A percentile compares a stretch with the other conserved stretches of the same genome.
Conservation (phyloP, 2,329 filamentous ascomycete genomes). For the Colletotrichum higginsianum region DNA sequence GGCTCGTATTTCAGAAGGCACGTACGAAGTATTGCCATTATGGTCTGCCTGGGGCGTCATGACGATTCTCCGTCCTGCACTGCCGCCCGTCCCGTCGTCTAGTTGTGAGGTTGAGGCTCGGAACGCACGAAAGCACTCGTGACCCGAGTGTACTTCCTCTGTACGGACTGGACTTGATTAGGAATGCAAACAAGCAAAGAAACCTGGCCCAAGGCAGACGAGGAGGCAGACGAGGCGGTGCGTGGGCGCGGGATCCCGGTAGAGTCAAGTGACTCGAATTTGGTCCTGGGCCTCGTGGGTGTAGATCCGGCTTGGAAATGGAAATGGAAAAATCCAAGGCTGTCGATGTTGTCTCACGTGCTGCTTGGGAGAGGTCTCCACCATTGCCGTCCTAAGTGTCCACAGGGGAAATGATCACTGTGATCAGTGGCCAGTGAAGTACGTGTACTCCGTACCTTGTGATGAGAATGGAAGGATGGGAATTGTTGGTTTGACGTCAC, state of each 20-base stretch:
- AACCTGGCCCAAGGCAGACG: not conserved
- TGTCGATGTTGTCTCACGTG: constrained; percentile 32
- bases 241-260: constrained; percentile 1
- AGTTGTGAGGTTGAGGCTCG: constrained; percentile 5
- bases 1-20: constrained; percentile 1
- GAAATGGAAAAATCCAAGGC: constrained; percentile 13
- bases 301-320: not conserved
- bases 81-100: not conserved
- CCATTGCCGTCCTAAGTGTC: not conserved
- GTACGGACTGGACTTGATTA: too few relatives aligned
- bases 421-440: too few relatives aligned
- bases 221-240: constrained; percentile 24
- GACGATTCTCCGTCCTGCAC: constrained; percentile 14
- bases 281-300: not conserved
- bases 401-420: not conserved
- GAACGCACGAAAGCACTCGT: not conserved
- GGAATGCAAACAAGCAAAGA: too few relatives aligned
- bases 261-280: constrained; percentile 20
- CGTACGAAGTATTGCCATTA: not conserved
- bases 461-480: not conserved
- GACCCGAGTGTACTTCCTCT: not conserved
- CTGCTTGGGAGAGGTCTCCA: not conserved
- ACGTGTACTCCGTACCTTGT: too few relatives aligned
- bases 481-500: constrained; percentile 26
- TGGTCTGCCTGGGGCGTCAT: constrained; percentile 17